Base-by-base conservation (phyloP, 2,329 filamentous ascomycete genomes). In the Lasiodiplodia citricola region DNA sequence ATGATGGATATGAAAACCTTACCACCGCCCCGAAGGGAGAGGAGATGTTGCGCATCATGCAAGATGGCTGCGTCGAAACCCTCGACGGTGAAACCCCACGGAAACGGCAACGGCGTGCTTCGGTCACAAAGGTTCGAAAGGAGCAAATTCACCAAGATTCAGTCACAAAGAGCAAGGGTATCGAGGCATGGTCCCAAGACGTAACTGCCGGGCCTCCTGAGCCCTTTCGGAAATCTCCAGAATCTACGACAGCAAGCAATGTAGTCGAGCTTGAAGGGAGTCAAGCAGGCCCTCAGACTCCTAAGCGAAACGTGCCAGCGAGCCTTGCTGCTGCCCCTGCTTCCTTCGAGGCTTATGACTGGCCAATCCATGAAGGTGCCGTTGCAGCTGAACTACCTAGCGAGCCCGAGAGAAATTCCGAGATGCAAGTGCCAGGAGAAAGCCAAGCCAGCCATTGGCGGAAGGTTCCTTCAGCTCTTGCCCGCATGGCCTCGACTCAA, bases 11-110 rank as follows among this genome's bases (percentile, higher is more conserved):
- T 70, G 87, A 92, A 75, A 94, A 94, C 77, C 77, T 94, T 72
- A 94, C 92, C 0, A 88, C 87, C 14, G 90, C 89, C 4, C 85
- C 88, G 5, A 94, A 93, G 78, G 89, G 91, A 68, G 84, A 90
- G 3, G 87, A 88, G 73, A 81, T 92, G 77, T 86, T 92, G 73
- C 82, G 79, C 71, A 84, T 89, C 6, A 86, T 89, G 21, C 72
- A 75, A 16, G 62, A 55, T 21, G 60, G 60, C 6, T 37, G 37
- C 14, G 37, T 6, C 7, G 25, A 23, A 37, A 28, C 11, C 3
- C 1, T 23, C 5, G 8, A 51, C 13, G 18, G 5, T 28, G 41
- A 21, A 21, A 54, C n/a, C n/a, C 38, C 7, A 16, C 3, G 35
- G 18, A 25, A 41, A 6, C 50, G 8, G 51, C 4, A 31, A 21